Evolutionary conservation across 345 rosid species (phyloP).

Genomic region (Eutrema yunnanense): DNA sequence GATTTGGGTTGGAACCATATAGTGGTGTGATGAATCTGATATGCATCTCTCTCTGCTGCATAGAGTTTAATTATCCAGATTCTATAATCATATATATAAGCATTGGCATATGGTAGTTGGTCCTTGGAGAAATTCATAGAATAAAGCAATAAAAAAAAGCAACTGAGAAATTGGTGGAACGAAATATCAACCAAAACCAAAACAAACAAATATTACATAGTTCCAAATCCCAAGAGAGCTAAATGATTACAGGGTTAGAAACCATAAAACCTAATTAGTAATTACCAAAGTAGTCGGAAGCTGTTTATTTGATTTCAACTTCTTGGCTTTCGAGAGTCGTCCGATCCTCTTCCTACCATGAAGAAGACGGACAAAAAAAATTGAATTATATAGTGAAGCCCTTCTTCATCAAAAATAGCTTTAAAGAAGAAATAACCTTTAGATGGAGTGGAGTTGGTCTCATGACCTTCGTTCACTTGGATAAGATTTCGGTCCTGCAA

Average conservation of each 20-base stretch:
- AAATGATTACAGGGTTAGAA: background rate
- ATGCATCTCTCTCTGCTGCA: too few relatives aligned
- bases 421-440: slow-evolving; percentile 14
- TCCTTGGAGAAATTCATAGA: background rate
- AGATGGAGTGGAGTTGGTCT: background rate
- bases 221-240: background rate
- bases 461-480: slow-evolving; percentile 2
- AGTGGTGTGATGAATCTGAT: too few relatives aligned
- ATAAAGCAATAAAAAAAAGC: background rate
- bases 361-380: background rate
- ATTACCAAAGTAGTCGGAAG: background rate
- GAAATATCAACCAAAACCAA: background rate
- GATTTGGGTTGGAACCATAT: too few relatives aligned
- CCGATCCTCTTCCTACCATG: slow-evolving; percentile 10
- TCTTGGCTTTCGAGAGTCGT: background rate
- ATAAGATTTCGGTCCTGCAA: slow-evolving; percentile 19
- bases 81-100: background rate
- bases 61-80: background rate
- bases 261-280: background rate
- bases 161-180: background rate
- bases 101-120: background rate
- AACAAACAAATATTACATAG: background rate
- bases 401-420: background rate
- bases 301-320: background rate
- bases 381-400: background rate